phyloP scores from a whole-genome alignment of 225 moss, liverwort and hornwort genomes.

The Ulota crispa region DNA sequence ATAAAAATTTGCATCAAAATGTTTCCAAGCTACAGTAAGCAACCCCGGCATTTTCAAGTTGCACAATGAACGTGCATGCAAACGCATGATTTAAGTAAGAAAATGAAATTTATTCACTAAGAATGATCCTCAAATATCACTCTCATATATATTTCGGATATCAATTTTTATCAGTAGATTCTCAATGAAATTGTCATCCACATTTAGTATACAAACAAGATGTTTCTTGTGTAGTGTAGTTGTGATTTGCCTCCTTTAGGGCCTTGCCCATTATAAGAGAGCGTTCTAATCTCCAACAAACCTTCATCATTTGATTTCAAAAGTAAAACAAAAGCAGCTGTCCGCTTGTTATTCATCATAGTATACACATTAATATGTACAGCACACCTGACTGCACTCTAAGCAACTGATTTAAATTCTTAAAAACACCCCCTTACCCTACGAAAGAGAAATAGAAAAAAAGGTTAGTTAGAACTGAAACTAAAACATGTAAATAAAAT shows the following conservation, averaged over 20 bases:
- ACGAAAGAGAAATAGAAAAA: constrained; percentile 4
- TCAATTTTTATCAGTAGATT: not conserved
- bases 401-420: constrained; percentile 2
- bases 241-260: not conserved
- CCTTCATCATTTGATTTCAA: not conserved
- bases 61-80: not conserved
- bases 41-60: too few relatives aligned
- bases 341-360: not conserved
- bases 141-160: not conserved
- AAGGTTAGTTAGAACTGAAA: not conserved
- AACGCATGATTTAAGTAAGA: not conserved
- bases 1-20: not conserved
- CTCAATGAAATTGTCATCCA: not conserved
- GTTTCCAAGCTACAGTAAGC: not conserved
- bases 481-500: not conserved
- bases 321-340: not conserved
- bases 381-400: not conserved
- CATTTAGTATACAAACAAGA: not conserved
- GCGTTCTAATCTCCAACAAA: not conserved
- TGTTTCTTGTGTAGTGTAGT: not conserved
- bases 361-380: constrained; percentile 12
- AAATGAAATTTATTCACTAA: too few relatives aligned
- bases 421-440: not conserved
- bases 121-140: not conserved
- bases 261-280: not conserved